Base-by-base conservation (phyloP, 202 grass and related monocot species). In the Digitaria exilis region DNA sequence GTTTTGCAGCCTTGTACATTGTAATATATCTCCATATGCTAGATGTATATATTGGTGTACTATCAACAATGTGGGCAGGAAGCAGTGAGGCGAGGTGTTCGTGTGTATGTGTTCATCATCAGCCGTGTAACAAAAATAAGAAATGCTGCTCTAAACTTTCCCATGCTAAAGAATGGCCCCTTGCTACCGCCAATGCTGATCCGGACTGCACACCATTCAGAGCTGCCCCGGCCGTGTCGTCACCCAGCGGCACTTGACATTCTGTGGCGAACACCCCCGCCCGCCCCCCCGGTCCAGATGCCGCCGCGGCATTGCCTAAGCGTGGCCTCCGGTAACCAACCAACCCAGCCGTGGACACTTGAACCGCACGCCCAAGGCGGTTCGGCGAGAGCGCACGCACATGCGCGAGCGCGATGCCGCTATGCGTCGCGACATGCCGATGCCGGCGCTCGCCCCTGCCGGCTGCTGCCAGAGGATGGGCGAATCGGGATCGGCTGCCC, bases 1-100 rank as follows among this genome's bases (percentile, higher is more conserved):
- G 72, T 82, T 89, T 89, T 82, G 87, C 77, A 81, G 75, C 59
- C 30, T 7, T 88, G 82, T 86, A 89, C 68, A 48, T 32, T 88
- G 82, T 82, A 89, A 72, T 74, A 82, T 77, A 50, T 42, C 67
- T 26, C 82, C 13, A 35, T 32, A 83, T 29, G 32, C 60, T 79
- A 78, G 57, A 83, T 83, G 80, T 83, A 73, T 37, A 83, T 50
- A 29, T 60, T 8, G n/a, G 22, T 57, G 48, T 75, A 18, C 11
- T 50, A 50, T 50, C 70, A 80, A 70, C 42, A 35, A 49, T 63
- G 51, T 62, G 61, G 58, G 4, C 3, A 39, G 37, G 37, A 39
- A 52, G 41, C n/a, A 57, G 59, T 34, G 31, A n/a, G 62, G 43
- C 46, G 22, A 26, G 55, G 24, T 75, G 69, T 26, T 69, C 25